These are phyloP conservation scores for Calonectria pauciramosa DNA, from an alignment of 2,329 filamentous ascomycete species.

Conservation along the genomic window DNA sequence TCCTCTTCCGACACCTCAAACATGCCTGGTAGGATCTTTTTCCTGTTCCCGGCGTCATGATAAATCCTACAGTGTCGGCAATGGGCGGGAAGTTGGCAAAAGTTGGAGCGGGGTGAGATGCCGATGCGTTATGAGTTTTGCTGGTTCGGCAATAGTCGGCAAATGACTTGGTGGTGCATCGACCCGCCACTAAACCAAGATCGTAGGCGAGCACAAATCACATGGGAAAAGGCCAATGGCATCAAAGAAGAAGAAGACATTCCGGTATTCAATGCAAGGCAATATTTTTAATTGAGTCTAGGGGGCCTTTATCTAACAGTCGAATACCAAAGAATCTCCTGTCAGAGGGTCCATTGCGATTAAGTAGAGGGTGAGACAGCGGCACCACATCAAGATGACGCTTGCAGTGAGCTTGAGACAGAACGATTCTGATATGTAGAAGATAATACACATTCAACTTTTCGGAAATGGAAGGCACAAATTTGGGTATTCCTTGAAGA, in stretches of 20 bases:
- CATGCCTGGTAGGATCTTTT: constrained; percentile 28
- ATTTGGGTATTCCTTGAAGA: no score
- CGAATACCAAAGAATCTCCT: no score
- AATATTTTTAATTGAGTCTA: no score
- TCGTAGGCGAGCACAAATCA: neutral
- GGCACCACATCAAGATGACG: no score
- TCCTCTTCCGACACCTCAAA: constrained; percentile 29
- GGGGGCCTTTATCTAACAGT: no score
- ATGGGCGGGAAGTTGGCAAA: neutral
- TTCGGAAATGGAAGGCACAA: no score
- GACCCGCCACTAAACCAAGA: neutral
- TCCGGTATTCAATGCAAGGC: no score
- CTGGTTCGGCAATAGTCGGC: constrained; percentile 11
- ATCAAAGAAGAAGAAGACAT: neutral
- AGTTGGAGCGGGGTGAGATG: neutral
- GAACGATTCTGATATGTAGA: no score
- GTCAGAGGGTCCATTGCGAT: no score
- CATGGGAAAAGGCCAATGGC: neutral
- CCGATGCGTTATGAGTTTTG: neutral
- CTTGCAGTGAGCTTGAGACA: no score
- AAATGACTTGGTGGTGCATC: neutral
- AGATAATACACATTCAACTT: no score
- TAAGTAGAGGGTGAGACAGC: no score
- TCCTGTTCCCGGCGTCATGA: constrained; percentile 29
- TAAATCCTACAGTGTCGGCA: neutral